Percentiles rank a stretch among this genome's conserved stretches.
These are phyloP conservation scores for Metschnikowia sp. DNA, from an alignment of 805 yeast genomes.

Conservation along the genomic window DNA sequence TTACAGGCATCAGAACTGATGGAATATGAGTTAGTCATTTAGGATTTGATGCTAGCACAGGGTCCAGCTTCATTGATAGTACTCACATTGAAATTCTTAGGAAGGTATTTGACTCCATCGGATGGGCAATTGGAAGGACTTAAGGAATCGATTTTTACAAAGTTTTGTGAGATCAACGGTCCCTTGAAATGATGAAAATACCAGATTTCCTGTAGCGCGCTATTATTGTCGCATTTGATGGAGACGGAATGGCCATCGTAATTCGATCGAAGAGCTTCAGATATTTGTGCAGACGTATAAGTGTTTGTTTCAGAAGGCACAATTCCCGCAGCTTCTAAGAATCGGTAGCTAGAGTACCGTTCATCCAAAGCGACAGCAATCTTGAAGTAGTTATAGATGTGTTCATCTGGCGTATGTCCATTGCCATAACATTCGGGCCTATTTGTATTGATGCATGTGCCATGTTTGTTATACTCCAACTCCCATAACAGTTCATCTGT, in stretches of 20 bases:
- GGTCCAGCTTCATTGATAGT: too few relatives aligned
- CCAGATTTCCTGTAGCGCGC: conserved; percentile 25
- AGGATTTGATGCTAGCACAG: too few relatives aligned
- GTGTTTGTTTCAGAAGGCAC: conserved; percentile 32
- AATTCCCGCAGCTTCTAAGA: conserved; percentile 34
- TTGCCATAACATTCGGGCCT: conserved; percentile 34
- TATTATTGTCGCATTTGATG: conserved; percentile 29
- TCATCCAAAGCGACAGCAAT: conserved; percentile 31
- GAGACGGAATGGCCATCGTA: conserved; percentile 32
- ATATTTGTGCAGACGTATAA: conserved; percentile 31
- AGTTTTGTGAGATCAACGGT: conserved; percentile 21
- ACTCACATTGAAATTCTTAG: conserved; percentile 45
- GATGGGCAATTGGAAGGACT: conserved; percentile 63
- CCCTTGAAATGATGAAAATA: conserved; percentile 26
- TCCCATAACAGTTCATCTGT: conserved; percentile 35
- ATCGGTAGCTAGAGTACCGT: conserved; percentile 34
- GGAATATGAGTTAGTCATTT: too few relatives aligned
- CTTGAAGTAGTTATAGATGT: conserved; percentile 29
- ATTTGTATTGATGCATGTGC: conserved; percentile 39
- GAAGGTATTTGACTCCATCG: conserved; percentile 65
- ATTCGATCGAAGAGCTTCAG: conserved; percentile 28
- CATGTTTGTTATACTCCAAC: conserved; percentile 44
- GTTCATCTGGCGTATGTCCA: conserved; percentile 18
- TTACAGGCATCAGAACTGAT: too few relatives aligned
- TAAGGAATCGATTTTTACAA: conserved; percentile 58